Evolutionary conservation across 78 protist species (phyloP), one percentile per base, ranked within the genome.

Genomic region (Dictyostelium firmibasis): DNA sequence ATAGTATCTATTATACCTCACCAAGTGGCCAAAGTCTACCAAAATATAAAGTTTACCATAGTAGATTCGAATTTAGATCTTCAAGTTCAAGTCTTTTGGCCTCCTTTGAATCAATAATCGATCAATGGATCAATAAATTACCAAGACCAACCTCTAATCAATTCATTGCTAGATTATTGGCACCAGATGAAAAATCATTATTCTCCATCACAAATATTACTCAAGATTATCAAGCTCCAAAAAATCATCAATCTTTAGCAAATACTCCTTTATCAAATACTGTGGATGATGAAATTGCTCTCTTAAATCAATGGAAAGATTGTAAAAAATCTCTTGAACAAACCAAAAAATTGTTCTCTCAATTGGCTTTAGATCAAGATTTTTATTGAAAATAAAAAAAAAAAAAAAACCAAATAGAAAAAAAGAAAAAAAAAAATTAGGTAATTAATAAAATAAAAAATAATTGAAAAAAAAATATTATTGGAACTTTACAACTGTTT

Each of bases 61-160:
- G 60, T 29, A n/a, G 94, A 43, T 89, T 89, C 7, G 94, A 89
- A 70, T 89, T 89, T 81, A 81, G 94, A 57, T 78, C 94, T 25
- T 81, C 88, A 14, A 81, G 60, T 67, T 36, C 83, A 6, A 76
- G 88, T 43, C 53, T 89, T 16, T 43, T 89, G 3, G 35, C 83
- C 8, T 64, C 87, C 0, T 89, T 89, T 75, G 86, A 89, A 70
- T 67, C 75, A 31, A 31, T 89, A 1, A 6, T 70, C 1, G 94
- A 89, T 14, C 78, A 64, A 25, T 89, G 94, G 94, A 81, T 89
- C 8, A 75, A 89, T 41, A 89, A 89, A 67, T 35, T 89, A 16
- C 94, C 94, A 81, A 89, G 94, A 89, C 36, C 85, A 25, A 23
- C 60, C 4, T 27, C 31, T 67, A 87, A 89, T 69, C 69, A 36